Evolutionary conservation across 2,329 filamentous ascomycete species (phyloP).

Genomic region (Blastomyces gilchristii): DNA sequence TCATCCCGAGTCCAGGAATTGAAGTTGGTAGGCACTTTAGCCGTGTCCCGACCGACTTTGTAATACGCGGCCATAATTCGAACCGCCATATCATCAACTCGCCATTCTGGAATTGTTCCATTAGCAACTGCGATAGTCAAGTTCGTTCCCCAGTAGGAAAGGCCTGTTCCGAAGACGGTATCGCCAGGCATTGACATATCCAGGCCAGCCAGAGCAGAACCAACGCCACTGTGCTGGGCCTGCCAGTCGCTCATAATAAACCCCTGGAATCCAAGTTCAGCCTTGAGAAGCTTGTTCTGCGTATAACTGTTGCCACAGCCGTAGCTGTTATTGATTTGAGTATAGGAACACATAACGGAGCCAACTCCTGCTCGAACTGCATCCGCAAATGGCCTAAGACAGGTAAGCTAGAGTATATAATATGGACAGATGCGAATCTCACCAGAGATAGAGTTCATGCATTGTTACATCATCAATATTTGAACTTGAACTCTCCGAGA

Average conservation of each 20-base stretch:
- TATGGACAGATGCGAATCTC: conserved; percentile 7
- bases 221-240: conserved; percentile 62
- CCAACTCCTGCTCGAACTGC: conserved; percentile 56
- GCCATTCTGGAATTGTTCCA: conserved; percentile 76
- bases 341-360: conserved; percentile 63
- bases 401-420: conserved; percentile 6
- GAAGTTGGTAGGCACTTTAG: conserved; percentile 60
- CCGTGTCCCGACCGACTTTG: conserved; percentile 48
- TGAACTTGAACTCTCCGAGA: conserved; percentile 50
- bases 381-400: conserved; percentile 53
- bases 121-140: conserved; percentile 80
- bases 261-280: conserved; percentile 66
- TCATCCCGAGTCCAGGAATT: conserved; percentile 76
- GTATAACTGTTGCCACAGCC: conserved; percentile 54
- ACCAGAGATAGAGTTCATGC: conserved; percentile 54
- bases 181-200: conserved; percentile 85
- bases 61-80: conserved; percentile 62
- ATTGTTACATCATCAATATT: conserved; percentile 56
- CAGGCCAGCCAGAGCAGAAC: conserved; percentile 55
- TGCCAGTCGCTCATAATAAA: conserved; percentile 64
- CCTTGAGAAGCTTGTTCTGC: conserved; percentile 55
- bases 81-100: conserved; percentile 84
- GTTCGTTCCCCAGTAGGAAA: conserved; percentile 74
- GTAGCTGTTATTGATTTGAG: conserved; percentile 60
- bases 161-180: conserved; percentile 60